These are phyloP conservation scores for Saccharomycopsis crataegensis DNA, from an alignment of 1,139 yeast species.

Conservation along the genomic window DNA sequence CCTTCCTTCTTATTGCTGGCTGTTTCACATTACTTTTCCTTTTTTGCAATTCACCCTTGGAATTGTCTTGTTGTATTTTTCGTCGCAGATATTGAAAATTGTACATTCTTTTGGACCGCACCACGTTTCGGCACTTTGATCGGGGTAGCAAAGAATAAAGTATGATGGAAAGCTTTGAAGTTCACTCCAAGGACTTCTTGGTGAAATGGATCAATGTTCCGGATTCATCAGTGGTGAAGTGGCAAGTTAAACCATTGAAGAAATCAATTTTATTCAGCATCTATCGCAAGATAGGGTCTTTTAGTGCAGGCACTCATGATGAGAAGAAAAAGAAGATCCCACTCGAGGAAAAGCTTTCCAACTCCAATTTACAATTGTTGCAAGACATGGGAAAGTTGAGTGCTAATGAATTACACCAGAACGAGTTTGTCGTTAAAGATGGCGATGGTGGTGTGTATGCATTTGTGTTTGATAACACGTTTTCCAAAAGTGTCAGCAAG, in stretches of 20 bases:
- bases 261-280: slow-evolving; percentile 55
- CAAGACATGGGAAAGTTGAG: slow-evolving; percentile 40
- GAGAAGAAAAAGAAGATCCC: slow-evolving; percentile 22
- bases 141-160: neutral
- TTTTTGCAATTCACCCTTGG: too few relatives aligned
- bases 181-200: slow-evolving; percentile 81
- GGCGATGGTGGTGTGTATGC: slow-evolving; percentile 66
- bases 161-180: slow-evolving; percentile 78
- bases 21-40: too few relatives aligned
- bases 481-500: slow-evolving; percentile 78
- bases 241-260: slow-evolving; percentile 80
- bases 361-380: slow-evolving; percentile 33
- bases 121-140: neutral
- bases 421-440: slow-evolving; percentile 46
- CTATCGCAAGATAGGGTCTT: slow-evolving; percentile 22
- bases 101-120: neutral
- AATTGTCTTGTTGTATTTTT: too few relatives aligned
- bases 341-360: slow-evolving; percentile 33
- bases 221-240: slow-evolving; percentile 56
- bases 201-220: slow-evolving; percentile 87
- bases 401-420: slow-evolving; percentile 57
- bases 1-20: too few relatives aligned
- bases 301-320: neutral
- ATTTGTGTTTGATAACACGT: slow-evolving; percentile 85
- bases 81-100: neutral